These are phyloP conservation scores for Citrus mangshanensis DNA, from an alignment of 345 rosid genomes.

Conservation along the genomic window DNA sequence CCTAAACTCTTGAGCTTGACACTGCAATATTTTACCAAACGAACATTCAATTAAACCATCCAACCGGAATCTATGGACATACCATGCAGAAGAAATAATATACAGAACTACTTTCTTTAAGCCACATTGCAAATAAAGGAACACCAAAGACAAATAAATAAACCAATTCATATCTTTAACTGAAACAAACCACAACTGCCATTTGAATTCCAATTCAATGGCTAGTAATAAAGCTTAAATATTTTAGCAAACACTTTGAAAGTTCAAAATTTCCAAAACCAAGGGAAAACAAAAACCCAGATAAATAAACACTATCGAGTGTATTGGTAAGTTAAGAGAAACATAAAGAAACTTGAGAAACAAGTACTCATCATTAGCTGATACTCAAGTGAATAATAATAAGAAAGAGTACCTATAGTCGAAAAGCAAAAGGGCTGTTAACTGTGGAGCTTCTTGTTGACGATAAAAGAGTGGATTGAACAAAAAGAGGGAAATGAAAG, in stretches of 20 bases:
- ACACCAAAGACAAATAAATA: neutral
- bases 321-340: neutral
- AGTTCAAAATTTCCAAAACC: neutral
- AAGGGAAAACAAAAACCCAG: constrained; percentile 1
- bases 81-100: neutral
- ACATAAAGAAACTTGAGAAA: neutral
- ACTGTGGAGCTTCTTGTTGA: neutral
- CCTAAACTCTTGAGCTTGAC: neutral
- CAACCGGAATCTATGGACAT: neutral
- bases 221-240: neutral
- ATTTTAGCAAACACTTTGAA: constrained; percentile 1
- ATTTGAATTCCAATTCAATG: neutral
- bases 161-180: neutral
- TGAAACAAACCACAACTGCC: neutral
- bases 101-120: neutral
- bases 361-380: constrained; percentile 9
- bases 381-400: neutral
- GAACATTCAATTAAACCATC: neutral
- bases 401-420: constrained; percentile 16
- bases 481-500: constrained; percentile 39
- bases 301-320: constrained; percentile 4
- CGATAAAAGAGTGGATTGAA: neutral
- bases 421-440: neutral
- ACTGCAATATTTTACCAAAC: neutral
- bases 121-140: neutral